Base-by-base conservation (phyloP, 129 eudicot species). In the Artemisia annua region DNA sequence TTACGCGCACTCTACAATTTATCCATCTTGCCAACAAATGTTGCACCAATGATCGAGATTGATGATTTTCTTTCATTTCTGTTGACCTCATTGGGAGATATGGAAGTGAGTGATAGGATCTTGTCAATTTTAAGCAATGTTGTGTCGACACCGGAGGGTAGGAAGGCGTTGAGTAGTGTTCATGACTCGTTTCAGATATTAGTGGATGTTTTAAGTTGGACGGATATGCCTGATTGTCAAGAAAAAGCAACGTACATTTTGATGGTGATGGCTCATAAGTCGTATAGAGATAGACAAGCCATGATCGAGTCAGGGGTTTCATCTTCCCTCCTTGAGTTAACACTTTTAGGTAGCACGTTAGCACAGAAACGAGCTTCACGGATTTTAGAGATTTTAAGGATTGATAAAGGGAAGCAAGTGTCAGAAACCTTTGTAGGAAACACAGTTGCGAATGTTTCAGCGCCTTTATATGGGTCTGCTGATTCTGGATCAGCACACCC, bases 301-400 rank as follows among this genome's bases (percentile, higher is more conserved):
- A 89, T 89, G 95, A 77, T 85, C 11, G 96, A 93, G 75, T 88
- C 90, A 1, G 96, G 98, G 4, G 80, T 89, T 16, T 76, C 78
- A 48, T 93, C 98, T 6, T 74, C 96, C 4, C 82, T 93, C 62
- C 96, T 93, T 16, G 98, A 93, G 43, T 69, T 93, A 63, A 93
- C 96, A 14, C 96, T 93, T 48, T 17, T 93, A 59, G 98, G 98
- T 11, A 93, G 88, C 79, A 85, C 95, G 7, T 84, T 93, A 77
- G 96, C 98, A 11, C 98, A 93, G 58, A 93, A 93, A 76, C 81
- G 98, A 74, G 98, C 98, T 65, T 89, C 98, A 6, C 83, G 96
- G 71, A 85, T 93, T 49, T 84, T 93, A 79, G 98, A 93, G 66
- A 84, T 80, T 63, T 30, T 93, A 68, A 77, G 90, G 63, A 83